These are phyloP conservation scores for Anisodus acutangulus DNA, from an alignment of 257 asterid species.

Conservation along the genomic window DNA sequence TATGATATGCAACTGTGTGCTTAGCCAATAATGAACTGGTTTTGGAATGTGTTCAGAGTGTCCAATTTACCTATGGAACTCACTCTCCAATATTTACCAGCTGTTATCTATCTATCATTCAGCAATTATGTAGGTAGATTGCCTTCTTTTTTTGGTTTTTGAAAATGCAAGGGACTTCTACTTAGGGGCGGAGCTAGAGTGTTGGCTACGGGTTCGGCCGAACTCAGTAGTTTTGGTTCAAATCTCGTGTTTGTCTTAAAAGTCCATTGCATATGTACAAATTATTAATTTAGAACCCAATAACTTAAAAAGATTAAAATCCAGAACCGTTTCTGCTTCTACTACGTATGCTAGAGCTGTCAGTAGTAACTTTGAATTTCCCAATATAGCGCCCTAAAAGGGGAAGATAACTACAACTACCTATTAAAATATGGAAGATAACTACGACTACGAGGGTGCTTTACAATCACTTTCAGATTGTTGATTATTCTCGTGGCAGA, in stretches of 20 bases:
- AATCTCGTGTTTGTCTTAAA: too few species aligned
- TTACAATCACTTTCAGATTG: background rate
- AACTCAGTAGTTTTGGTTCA: too few species aligned
- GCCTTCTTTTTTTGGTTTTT: background rate
- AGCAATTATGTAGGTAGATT: background rate
- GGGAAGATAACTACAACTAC: background rate
- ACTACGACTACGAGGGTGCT: background rate
- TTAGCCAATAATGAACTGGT: background rate
- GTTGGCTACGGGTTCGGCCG: too few species aligned
- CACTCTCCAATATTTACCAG: background rate
- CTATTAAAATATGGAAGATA: background rate
- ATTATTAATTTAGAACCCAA: too few species aligned
- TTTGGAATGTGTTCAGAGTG: background rate
- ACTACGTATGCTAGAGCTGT: background rate
- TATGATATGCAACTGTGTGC: background rate
- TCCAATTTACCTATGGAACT: background rate
- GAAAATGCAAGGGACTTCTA: background rate
- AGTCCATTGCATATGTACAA: too few species aligned
- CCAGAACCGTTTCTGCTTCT: background rate
- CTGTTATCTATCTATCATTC: background rate
- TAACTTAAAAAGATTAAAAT: too few species aligned
- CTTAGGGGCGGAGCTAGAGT: too few species aligned
- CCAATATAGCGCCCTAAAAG: background rate
- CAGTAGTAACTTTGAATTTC: background rate
- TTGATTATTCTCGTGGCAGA: slow-evolving; percentile 14